Conservation (phyloP, 495 filamentous ascomycete genomes). For the Tuber borchii region DNA sequence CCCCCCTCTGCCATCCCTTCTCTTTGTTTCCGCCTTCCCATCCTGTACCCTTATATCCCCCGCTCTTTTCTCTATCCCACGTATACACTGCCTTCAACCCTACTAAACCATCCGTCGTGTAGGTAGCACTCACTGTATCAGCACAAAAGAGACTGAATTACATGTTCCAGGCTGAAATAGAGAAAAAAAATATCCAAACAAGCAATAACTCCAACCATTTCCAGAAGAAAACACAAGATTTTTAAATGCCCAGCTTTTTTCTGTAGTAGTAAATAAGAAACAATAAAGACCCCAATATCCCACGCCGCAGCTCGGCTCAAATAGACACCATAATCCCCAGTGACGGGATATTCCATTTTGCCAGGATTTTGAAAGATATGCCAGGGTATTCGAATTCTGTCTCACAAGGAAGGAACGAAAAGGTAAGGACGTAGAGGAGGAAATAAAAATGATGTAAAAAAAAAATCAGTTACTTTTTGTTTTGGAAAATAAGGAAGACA, state of each 20-base stretch:
- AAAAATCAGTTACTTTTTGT: conserved; percentile 3
- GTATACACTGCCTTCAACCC: not conserved
- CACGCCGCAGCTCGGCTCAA: not conserved
- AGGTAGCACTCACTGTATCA: not conserved
- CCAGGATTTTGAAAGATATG: not conserved
- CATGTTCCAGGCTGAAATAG: conserved; percentile 1
- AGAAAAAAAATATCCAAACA: not conserved
- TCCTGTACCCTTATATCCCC: not conserved
- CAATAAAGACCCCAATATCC: not conserved
- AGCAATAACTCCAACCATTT: conserved; percentile 6
- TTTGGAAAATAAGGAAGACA: not conserved
- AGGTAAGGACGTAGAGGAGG: not conserved
- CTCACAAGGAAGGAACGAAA: not conserved
- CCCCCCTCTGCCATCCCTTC: not conserved
- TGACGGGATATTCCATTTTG: not conserved
- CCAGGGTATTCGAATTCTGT: conserved; percentile 2
- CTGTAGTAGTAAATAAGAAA: not conserved
- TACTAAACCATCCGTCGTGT: not conserved
- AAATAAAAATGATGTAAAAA: not conserved
- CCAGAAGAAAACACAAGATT: conserved; percentile 4
- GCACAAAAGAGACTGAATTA: conserved; percentile 4
- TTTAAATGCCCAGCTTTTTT: conserved; percentile 4
- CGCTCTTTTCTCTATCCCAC: not conserved
- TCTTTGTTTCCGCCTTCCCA: not conserved
- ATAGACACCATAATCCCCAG: not conserved